phyloP scores from a whole-genome alignment of 2,329 filamentous ascomycete species.

The Aspergillus sp. region DNA sequence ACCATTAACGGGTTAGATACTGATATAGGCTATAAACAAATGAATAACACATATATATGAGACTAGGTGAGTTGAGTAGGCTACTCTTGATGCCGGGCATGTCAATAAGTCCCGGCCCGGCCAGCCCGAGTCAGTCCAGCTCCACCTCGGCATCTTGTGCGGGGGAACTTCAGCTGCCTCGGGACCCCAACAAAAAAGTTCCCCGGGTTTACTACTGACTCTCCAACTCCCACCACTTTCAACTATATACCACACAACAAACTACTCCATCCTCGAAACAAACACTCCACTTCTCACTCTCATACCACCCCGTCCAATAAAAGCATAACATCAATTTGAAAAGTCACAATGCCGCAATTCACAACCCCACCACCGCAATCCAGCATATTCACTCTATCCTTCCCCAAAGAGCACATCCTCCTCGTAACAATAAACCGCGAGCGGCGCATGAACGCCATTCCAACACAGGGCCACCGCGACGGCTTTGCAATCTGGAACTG shows the following conservation, averaged over 20 bases:
- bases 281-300: too few relatives aligned
- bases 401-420: conserved; percentile 48
- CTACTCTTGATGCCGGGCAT: too few relatives aligned
- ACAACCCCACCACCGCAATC: conserved; percentile 5
- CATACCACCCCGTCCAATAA: too few relatives aligned
- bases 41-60: background rate
- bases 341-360: conserved; percentile 1
- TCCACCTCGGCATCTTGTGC: background rate
- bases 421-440: conserved; percentile 51
- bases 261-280: too few relatives aligned
- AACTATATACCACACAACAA: background rate
- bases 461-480: conserved; percentile 45
- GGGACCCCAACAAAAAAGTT: background rate
- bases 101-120: too few relatives aligned
- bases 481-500: conserved; percentile 45
- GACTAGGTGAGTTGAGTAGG: too few relatives aligned
- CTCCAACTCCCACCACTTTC: background rate
- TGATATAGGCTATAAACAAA: background rate
- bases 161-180: background rate
- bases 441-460: conserved; percentile 47
- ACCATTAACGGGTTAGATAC: background rate
- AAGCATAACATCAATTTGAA: background rate
- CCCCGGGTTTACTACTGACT: background rate
- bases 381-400: conserved; percentile 25
- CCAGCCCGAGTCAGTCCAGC: background rate